Evolutionary conservation across 1,284 basidiomycete genomes (phyloP), one percentile per base, ranked within the genome.

Genomic region (Xerocomus cyaneibrunnescens): DNA sequence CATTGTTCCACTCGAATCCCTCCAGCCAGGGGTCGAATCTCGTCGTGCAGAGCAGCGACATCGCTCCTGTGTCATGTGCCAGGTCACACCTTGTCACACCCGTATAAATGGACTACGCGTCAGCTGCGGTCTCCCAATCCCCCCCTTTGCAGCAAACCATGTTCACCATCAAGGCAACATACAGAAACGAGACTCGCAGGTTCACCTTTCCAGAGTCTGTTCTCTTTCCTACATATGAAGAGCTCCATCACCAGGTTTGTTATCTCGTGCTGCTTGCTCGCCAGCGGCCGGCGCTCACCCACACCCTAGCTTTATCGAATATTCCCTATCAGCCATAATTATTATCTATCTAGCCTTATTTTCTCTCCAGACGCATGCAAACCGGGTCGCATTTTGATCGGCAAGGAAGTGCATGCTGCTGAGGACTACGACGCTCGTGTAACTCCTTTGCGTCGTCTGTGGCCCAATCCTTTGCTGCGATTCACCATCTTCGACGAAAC

Each of bases 261-360:
- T 3, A 3, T 25, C 34, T 27, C 51, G 37, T 48, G 2, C 36
- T 58, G 23, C 41, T 52, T 42, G 7, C 45, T 62, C 55, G 14
- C 40, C 41, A 55, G 31, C 35, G 1, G 1, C 28, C 9, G 7
- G 53, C 57, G 54, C 64, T 66, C 43, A 65, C 49, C 22, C 17
- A 12, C 41, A 13, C 38, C n/a, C 40, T 58, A 89, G 87, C 76
- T 89, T 52, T 78, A 76, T 67, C 83, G 84, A 59, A 74, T 89
- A 54, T 88, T 89, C 64, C 79, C 81, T 57, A 76, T 84, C 51
- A 76, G 74, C 61, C 72, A 78, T 50, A 75, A 71, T 44, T 84
- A 78, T 68, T 81, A 79, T 72, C 72, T 89, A 52, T 82, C 80
- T 41, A 81, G 77, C 56, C 75, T 90, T 38, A 70, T 88, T 10